Conservation (phyloP, 257 asterid species). For the Striga asiatica region DNA sequence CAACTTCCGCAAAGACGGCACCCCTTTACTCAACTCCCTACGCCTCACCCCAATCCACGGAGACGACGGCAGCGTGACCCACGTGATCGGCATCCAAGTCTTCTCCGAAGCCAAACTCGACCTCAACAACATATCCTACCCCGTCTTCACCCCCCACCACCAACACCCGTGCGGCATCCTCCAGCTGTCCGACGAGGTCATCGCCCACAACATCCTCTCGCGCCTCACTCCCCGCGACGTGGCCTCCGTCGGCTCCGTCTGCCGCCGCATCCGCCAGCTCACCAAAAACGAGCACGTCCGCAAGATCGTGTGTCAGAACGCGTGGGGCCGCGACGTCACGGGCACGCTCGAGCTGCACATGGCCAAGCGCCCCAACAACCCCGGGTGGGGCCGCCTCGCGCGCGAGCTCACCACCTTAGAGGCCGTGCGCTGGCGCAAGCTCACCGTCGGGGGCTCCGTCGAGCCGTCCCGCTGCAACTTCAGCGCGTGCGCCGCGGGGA, state of each 20-base stretch:
- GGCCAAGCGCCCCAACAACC: conserved; percentile 55
- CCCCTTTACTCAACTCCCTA: conserved; percentile 71
- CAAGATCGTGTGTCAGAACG: conserved; percentile 85
- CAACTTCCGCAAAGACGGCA: conserved; percentile 88
- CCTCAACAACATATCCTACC: conserved; percentile 62
- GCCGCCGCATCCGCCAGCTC: conserved; percentile 61
- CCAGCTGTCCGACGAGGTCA: conserved; percentile 78
- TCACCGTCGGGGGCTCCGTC: conserved; percentile 74
- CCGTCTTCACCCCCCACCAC: conserved; percentile 43
- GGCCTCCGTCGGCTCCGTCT: conserved; percentile 84
- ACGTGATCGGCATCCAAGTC: conserved; percentile 64
- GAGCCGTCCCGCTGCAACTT: conserved; percentile 88
- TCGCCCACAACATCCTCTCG: conserved; percentile 72
- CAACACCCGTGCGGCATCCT: conserved; percentile 48
- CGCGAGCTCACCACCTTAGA: conserved; percentile 86
- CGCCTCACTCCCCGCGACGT: conserved; percentile 82
- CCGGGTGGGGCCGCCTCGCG: conserved; percentile 88
- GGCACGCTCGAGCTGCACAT: conserved; percentile 67
- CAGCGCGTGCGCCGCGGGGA: conserved; percentile 88
- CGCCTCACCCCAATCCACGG: conserved; percentile 65
- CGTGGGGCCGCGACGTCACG: conserved; percentile 87
- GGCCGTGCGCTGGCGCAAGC: conserved; percentile 73
- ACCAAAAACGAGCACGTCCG: conserved; percentile 75
- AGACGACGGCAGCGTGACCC: conserved; percentile 77
- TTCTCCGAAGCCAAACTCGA: conserved; percentile 68